A percentile compares a stretch with the other conserved stretches of the same genome.
phyloP scores from a whole-genome alignment of 208 protist genomes.

The Phytomonas serpens region DNA sequence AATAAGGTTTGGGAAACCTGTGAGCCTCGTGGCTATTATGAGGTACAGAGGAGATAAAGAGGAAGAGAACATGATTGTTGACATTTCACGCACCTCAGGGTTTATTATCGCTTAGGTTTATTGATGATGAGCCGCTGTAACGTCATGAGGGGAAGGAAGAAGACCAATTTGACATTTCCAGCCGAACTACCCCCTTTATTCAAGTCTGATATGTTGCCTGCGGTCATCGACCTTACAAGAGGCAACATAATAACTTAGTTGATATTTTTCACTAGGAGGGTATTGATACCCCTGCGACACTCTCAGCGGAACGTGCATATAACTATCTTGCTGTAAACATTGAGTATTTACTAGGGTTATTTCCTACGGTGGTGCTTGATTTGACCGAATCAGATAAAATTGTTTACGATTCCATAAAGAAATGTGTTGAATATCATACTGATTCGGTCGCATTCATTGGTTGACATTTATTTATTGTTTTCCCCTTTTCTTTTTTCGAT shows the following conservation, averaged over 20 bases:
- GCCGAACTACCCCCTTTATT: too few species aligned
- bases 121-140: too few species aligned
- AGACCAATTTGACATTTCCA: too few species aligned
- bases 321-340: neutral
- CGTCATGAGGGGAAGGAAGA: too few species aligned
- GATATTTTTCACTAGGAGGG: neutral
- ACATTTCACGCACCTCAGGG: too few species aligned
- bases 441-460: neutral
- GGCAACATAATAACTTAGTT: neutral
- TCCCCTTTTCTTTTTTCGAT: neutral
- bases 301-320: neutral
- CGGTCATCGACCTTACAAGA: neutral
- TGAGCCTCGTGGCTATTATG: too few species aligned
- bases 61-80: too few species aligned
- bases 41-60: too few species aligned
- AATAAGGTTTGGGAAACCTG: too few species aligned
- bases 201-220: neutral
- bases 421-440: constrained; percentile 1
- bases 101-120: too few species aligned
- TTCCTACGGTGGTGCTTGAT: neutral
- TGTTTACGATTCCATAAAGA: neutral
- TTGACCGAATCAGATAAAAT: neutral
- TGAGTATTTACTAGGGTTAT: neutral
- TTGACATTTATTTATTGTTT: constrained; percentile 3
- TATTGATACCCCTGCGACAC: neutral